A percentile compares a stretch with the other conserved stretches of the same genome.
Evolutionary conservation across 495 filamentous ascomycete genomes (phyloP).

Genomic region (Pyrenopolyporus hunteri): DNA sequence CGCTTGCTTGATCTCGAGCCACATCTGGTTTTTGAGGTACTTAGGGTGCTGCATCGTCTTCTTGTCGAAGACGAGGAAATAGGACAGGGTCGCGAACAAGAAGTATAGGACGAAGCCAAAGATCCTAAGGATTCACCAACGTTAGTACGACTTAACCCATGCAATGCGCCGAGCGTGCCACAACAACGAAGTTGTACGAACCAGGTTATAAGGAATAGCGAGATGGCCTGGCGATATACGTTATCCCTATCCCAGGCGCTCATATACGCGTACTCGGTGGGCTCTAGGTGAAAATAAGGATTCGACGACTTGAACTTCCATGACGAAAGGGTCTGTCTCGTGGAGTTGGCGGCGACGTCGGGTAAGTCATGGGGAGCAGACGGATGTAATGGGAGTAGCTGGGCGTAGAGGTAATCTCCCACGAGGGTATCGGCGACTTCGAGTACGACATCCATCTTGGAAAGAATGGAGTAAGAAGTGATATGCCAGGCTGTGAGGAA

Average conservation of each 20-base stretch:
- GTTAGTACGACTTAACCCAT: slow-evolving; percentile 24
- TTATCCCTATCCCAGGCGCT: slow-evolving; percentile 83
- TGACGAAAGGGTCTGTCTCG: slow-evolving; percentile 45
- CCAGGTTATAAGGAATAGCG: slow-evolving; percentile 86
- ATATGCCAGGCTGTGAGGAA: neutral
- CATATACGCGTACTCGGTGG: slow-evolving; percentile 78
- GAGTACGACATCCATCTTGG: slow-evolving; percentile 87
- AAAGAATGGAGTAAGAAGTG: neutral
- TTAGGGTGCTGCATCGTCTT: slow-evolving; percentile 87
- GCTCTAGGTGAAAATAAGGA: slow-evolving; percentile 69
- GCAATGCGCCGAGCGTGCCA: neutral
- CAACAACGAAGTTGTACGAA: slow-evolving; percentile 52
- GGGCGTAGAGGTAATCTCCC: slow-evolving; percentile 81
- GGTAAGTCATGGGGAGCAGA: slow-evolving; percentile 51
- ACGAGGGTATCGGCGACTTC: slow-evolving; percentile 84
- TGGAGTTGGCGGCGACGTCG: slow-evolving; percentile 46
- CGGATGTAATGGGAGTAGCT: slow-evolving; percentile 66
- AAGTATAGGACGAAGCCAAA: slow-evolving; percentile 88
- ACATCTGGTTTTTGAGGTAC: slow-evolving; percentile 92
- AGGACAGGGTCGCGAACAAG: slow-evolving; percentile 80
- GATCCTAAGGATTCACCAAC: slow-evolving; percentile 60
- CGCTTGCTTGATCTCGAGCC: slow-evolving; percentile 83
- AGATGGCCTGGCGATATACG: slow-evolving; percentile 74
- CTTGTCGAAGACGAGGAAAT: slow-evolving; percentile 94
- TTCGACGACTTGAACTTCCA: slow-evolving; percentile 77